Evolutionary conservation across 2,329 filamentous ascomycete species (phyloP).

Genomic region (Xylariaceae sp.): DNA sequence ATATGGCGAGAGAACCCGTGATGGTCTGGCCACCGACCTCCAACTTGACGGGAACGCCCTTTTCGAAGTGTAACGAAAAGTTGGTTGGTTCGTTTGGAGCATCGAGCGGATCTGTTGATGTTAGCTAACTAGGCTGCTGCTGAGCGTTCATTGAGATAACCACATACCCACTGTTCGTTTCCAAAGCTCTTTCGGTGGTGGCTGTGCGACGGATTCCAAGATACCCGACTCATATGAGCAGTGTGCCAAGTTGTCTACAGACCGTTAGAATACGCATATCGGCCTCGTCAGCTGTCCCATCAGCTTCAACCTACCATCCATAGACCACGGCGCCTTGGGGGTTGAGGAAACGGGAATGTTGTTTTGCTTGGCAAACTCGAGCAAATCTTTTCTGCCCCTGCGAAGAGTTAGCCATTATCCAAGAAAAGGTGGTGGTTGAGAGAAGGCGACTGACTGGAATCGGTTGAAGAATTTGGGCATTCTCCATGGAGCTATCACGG

Average conservation of each 20-base stretch:
- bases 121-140: background rate
- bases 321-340: conserved; percentile 14
- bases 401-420: background rate
- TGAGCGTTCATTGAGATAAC: background rate
- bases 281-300: background rate
- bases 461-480: conserved; percentile 63
- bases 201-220: conserved; percentile 51
- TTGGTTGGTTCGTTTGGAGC: conserved; percentile 67
- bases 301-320: background rate
- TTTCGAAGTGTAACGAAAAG: conserved; percentile 65
- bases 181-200: conserved; percentile 67
- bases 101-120: conserved; percentile 52
- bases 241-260: conserved; percentile 11
- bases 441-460: conserved; percentile 43
- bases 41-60: conserved; percentile 64
- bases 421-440: background rate
- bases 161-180: conserved; percentile 45
- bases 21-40: conserved; percentile 48
- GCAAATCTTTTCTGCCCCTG: conserved; percentile 61
- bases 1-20: conserved; percentile 66
- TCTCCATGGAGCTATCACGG: conserved; percentile 68
- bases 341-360: conserved; percentile 15
- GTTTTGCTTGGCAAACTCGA: conserved; percentile 45
- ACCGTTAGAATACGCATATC: background rate
- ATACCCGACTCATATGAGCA: conserved; percentile 48